Evolutionary conservation across 1,139 yeast species (phyloP).

Genomic region (Zygosaccharomyces sapae): DNA sequence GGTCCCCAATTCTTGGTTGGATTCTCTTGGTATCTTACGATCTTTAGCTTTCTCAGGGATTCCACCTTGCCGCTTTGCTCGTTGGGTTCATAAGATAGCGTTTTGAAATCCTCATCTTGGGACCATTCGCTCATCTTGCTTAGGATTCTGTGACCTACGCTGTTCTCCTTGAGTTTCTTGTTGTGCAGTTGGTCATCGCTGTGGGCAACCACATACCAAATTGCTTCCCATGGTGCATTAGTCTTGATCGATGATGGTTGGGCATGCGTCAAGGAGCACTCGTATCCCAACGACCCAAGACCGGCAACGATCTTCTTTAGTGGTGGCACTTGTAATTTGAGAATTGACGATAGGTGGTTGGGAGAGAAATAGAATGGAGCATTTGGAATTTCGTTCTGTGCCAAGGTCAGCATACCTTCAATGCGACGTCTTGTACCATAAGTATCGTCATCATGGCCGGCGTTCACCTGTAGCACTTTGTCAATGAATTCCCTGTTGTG

Average conservation of each 20-base stretch:
- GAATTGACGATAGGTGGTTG: conserved; percentile 65
- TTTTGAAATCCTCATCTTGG: conserved; percentile 22
- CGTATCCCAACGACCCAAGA: conserved; percentile 76
- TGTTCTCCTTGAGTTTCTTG: conserved; percentile 44
- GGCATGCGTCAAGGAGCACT: conserved; percentile 84
- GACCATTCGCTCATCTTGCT: conserved; percentile 35
- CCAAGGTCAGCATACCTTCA: conserved; percentile 87
- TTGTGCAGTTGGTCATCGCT: conserved; percentile 50
- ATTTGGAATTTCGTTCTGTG: conserved; percentile 58
- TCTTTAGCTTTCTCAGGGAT: conserved; percentile 64
- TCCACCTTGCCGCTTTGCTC: conserved; percentile 54
- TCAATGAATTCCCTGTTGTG: conserved; percentile 67
- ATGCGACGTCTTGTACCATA: conserved; percentile 82
- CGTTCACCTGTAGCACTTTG: conserved; percentile 53
- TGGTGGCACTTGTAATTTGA: conserved; percentile 83
- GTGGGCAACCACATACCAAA: conserved; percentile 67
- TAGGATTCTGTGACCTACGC: conserved; percentile 66
- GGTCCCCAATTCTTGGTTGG: conserved; percentile 98
- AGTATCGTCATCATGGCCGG: conserved; percentile 44
- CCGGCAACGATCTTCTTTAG: conserved; percentile 70
- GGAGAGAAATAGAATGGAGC: conserved; percentile 80
- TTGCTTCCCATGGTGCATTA: conserved; percentile 75
- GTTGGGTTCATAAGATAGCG: conserved; percentile 49
- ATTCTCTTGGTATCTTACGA: conserved; percentile 84
- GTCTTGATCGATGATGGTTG: conserved; percentile 83